Conservation (phyloP, 345 rosid species). For the Citrus glauca region DNA sequence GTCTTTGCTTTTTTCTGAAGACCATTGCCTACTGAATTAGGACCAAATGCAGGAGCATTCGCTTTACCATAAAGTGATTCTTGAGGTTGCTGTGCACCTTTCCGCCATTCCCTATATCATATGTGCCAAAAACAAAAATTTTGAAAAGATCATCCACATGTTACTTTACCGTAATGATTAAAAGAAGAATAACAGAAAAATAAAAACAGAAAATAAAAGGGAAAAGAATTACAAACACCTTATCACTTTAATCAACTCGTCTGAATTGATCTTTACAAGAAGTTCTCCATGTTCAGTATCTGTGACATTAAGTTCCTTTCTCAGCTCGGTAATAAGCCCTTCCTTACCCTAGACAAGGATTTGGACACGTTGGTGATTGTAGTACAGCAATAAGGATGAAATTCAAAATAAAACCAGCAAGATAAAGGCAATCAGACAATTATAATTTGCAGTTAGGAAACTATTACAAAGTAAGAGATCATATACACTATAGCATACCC, state of each 20-base stretch:
- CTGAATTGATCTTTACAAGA: slow-evolving; percentile 28
- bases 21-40: not conserved
- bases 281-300: slow-evolving; percentile 29
- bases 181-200: not conserved
- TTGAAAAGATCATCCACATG: not conserved
- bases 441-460: not conserved
- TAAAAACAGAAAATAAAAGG: not conserved
- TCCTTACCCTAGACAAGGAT: slow-evolving; percentile 25
- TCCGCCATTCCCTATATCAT: slow-evolving; percentile 26
- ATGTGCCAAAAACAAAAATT: not conserved
- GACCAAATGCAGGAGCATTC: slow-evolving; percentile 1
- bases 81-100: slow-evolving; percentile 4
- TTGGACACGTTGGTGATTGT: not conserved
- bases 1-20: slow-evolving; percentile 11
- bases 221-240: slow-evolving; percentile 21
- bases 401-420: not conserved
- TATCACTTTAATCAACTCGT: slow-evolving; percentile 23
- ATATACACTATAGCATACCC: slow-evolving; percentile 19
- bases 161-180: not conserved
- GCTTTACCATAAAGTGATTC: slow-evolving; percentile 3
- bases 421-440: not conserved
- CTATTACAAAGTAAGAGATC: not conserved
- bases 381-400: not conserved
- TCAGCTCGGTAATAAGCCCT: slow-evolving; percentile 27
- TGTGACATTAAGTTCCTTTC: slow-evolving; percentile 31